Base-by-base conservation (phyloP, 2,329 filamentous ascomycete genomes). In the Thermoascus crustaceus region DNA sequence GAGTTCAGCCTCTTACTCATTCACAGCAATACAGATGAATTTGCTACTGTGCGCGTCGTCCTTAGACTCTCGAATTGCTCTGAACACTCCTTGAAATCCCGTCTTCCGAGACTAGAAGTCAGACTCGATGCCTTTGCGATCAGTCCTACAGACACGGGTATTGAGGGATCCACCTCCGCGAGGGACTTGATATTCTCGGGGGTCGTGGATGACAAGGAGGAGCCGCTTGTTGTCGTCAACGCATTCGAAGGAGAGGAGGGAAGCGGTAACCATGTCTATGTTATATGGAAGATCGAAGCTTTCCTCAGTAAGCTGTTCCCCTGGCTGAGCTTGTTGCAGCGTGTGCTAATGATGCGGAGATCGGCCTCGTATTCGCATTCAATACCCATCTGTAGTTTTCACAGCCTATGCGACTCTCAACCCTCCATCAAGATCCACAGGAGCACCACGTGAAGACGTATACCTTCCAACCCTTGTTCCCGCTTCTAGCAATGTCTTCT, bases 341-440 rank as follows among this genome's bases (percentile, higher is more conserved):
- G 3, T 10, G 13, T 34, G 25, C 44, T 53, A 34, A 55, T 37
- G 10, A 16, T 24, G 16, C 8, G 11, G 7, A 48, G 64, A 61
- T 52, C 60, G 65, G 19, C 66, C 66, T 35, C 63, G 72, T 38
- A 65, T 68, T 36, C 68, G 72, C 38, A 68, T 75, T 21, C 67
- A 73, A 39, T 68, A 75, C 43, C 73, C 73, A 21, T 68, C 67
- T 4, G 61, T 79, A 17, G 66, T 75, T 31, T 75, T 79, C 46
- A 67, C 68, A 20, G 64, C 67, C 16, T 66, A 61, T 13, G 62
- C 63, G 13, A 66, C 58, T 32, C 51, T 71, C 20, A 68, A 63
- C 38, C 64, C 67, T 2, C 50, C 63, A 1, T 61, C 67, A 32
- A 53, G 44, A 20, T 47, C 55, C n/a, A 54, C 57, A 33, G 50